A percentile compares a stretch with the other conserved stretches of the same genome.
Evolutionary conservation across 208 protist species (phyloP).

Genomic region (Acanthamoeba healyi): DNA sequence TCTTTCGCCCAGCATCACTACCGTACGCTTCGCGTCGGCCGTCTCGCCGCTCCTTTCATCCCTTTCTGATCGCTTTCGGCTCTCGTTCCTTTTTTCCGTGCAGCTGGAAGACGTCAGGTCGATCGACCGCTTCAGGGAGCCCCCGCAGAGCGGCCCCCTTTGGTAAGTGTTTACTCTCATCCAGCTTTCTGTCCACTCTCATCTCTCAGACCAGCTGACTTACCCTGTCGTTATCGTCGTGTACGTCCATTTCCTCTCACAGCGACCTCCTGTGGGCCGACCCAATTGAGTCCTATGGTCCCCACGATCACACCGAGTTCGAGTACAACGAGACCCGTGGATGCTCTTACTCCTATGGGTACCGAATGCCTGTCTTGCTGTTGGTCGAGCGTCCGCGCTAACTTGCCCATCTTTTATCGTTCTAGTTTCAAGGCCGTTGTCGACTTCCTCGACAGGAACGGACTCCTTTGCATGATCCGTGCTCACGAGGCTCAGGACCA

Average conservation of each 20-base stretch:
- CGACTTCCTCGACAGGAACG: conserved; percentile 96
- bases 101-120: conserved; percentile 90
- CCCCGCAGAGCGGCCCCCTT: conserved; percentile 94
- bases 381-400: background rate
- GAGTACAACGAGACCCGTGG: conserved; percentile 89
- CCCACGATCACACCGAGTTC: conserved; percentile 91
- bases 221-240: no score
- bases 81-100: background rate
- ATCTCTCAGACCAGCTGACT: no score
- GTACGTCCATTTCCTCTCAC: background rate
- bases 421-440: conserved; percentile 90
- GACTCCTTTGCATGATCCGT: conserved; percentile 96
- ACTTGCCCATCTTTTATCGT: no score
- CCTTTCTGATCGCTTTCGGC: conserved; percentile 87
- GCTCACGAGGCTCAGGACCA: conserved; percentile 95
- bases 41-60: no score
- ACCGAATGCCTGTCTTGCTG: background rate
- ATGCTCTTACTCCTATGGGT: conserved; percentile 90
- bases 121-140: conserved; percentile 96
- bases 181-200: no score
- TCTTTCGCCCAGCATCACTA: conserved; percentile 89
- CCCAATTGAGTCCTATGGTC: conserved; percentile 93
- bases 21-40: conserved; percentile 79
- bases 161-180: conserved; percentile 80
- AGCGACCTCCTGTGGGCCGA: conserved; percentile 96